These are phyloP conservation scores for Kentomonas sorsogonicus DNA, from an alignment of 208 protist genomes.

Conservation along the genomic window DNA sequence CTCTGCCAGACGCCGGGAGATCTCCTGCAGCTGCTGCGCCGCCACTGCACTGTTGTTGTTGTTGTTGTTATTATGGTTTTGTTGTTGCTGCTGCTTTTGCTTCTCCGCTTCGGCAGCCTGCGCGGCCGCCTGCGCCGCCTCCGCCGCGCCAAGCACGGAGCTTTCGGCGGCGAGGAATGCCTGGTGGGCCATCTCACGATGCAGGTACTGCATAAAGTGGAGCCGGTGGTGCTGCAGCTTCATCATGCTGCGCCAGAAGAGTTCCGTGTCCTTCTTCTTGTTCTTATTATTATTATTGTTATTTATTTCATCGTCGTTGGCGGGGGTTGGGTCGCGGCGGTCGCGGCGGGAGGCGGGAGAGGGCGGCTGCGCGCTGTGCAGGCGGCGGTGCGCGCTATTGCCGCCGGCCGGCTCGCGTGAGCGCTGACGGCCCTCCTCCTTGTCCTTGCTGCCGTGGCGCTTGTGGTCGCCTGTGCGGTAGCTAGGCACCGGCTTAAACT, in stretches of 20 bases:
- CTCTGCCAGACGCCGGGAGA: constrained; percentile 55
- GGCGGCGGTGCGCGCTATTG: too few species aligned
- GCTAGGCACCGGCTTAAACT: too few species aligned
- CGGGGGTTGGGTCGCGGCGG: too few species aligned
- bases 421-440: too few species aligned
- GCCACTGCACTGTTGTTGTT: constrained; percentile 23
- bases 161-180: constrained; percentile 72
- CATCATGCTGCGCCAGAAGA: constrained; percentile 52
- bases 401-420: too few species aligned
- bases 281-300: too few species aligned
- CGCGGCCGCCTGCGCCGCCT: constrained; percentile 23
- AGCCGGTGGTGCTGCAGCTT: constrained; percentile 76
- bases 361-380: too few species aligned
- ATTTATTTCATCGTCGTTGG: too few species aligned
- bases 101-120: neutral
- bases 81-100: neutral
- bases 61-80: too few species aligned
- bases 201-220: constrained; percentile 81
- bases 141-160: constrained; percentile 49
- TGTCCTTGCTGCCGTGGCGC: too few species aligned
- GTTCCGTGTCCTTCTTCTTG: constrained; percentile 46
- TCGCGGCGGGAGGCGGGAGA: constrained; percentile 8
- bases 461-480: too few species aligned
- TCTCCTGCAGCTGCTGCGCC: constrained; percentile 51
- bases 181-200: constrained; percentile 82